These are phyloP conservation scores for Lizanozyma gosingica DNA, from an alignment of 1,139 yeast genomes.

Conservation along the genomic window DNA sequence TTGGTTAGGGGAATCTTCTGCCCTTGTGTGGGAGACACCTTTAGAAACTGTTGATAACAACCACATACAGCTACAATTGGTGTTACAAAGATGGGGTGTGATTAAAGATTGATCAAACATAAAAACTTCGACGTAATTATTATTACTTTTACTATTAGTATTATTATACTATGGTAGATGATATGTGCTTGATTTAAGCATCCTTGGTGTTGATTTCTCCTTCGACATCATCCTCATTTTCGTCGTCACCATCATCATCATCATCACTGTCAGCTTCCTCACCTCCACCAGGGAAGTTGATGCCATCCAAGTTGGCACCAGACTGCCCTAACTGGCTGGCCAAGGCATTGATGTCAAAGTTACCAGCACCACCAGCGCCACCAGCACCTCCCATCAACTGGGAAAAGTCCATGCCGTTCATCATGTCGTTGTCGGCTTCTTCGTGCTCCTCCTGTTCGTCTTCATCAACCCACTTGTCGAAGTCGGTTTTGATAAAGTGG, in stretches of 20 bases:
- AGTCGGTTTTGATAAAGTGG: conserved; percentile 83
- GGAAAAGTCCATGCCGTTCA: conserved; percentile 14
- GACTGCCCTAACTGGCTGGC: conserved; percentile 13
- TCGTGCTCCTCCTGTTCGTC: conserved; percentile 78
- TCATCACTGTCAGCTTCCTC: conserved; percentile 11
- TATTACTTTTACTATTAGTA: no score
- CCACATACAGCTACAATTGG: no score
- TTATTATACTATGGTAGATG: no score
- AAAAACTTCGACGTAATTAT: no score
- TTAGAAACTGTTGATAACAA: no score
- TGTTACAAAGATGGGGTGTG: background rate
- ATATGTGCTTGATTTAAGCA: background rate
- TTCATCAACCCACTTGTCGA: conserved; percentile 95
- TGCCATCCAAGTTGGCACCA: conserved; percentile 14
- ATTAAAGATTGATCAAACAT: no score
- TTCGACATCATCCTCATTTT: conserved; percentile 2
- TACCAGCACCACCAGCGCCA: conserved; percentile 18
- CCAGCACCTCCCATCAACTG: conserved; percentile 16
- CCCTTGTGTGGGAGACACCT: background rate
- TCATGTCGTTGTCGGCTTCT: conserved; percentile 29
- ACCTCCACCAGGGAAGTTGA: conserved; percentile 14
- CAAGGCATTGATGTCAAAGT: conserved; percentile 9
- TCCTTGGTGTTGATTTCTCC: background rate
- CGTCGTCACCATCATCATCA: conserved; percentile 5
- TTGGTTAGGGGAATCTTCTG: background rate